A percentile compares a stretch with the other conserved stretches of the same genome.
Evolutionary conservation across 306 rosid species (phyloP).

Genomic region (Fagus sylvatica): DNA sequence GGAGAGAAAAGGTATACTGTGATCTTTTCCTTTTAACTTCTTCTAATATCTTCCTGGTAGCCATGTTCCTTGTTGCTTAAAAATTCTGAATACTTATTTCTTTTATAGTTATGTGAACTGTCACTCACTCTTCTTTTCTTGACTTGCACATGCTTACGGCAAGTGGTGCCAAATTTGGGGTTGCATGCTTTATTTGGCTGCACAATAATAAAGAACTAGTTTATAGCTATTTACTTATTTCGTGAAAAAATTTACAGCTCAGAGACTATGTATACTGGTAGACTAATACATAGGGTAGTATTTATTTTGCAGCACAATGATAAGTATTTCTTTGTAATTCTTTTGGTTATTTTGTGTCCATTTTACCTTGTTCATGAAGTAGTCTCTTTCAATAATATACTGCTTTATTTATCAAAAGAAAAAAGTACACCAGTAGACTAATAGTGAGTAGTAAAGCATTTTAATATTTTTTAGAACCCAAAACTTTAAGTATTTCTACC

Average conservation of each 20-base stretch:
- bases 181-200: not conserved
- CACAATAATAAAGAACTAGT: not conserved
- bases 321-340: too few species aligned
- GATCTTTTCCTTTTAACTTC: constrained; percentile 12
- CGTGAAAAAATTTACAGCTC: not conserved
- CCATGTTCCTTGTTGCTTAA: not conserved
- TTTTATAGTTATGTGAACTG: not conserved
- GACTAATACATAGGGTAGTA: too few species aligned
- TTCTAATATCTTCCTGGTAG: not conserved
- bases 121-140: not conserved
- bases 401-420: too few species aligned
- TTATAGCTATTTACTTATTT: not conserved
- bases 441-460: not conserved
- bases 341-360: too few species aligned
- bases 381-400: too few species aligned
- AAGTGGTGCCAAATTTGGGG: not conserved
- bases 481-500: not conserved
- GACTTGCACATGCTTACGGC: too few species aligned
- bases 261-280: not conserved
- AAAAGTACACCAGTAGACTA: not conserved
- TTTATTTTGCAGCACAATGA: too few species aligned
- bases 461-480: not conserved
- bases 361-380: too few species aligned
- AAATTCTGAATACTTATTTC: not conserved
- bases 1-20: constrained; percentile 84